Percentiles rank a stretch among this genome's conserved stretches.
These are phyloP conservation scores for Carallia brachiata DNA, from an alignment of 345 rosid species.

Conservation along the genomic window DNA sequence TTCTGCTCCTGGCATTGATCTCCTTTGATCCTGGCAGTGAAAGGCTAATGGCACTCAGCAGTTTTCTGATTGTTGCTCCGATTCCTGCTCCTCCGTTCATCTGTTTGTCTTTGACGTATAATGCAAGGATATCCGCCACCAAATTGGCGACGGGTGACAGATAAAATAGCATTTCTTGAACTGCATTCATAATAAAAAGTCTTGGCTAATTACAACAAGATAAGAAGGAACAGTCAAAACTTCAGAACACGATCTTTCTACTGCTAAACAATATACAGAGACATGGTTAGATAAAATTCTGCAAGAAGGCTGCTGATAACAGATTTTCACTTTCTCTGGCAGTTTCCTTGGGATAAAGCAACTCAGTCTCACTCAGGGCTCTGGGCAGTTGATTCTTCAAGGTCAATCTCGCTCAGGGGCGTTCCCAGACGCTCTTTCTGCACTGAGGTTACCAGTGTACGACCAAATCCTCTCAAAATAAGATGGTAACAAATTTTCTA, in stretches of 20 bases:
- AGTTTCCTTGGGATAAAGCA: not conserved
- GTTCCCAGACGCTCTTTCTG: conserved; percentile 62
- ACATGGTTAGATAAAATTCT: conserved; percentile 10
- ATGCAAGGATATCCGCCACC: not conserved
- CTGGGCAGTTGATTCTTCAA: not conserved
- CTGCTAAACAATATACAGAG: conserved; percentile 42
- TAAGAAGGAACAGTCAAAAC: conserved; percentile 22
- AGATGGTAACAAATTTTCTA: conserved; percentile 28
- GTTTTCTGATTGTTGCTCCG: no score
- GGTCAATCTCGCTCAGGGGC: conserved; percentile 85
- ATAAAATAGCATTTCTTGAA: not conserved
- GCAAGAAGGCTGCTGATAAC: conserved; percentile 3
- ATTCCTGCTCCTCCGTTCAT: no score
- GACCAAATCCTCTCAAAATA: conserved; percentile 75
- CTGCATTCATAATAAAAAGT: conserved; percentile 3
- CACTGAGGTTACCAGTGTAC: conserved; percentile 66
- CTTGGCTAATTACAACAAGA: conserved; percentile 15
- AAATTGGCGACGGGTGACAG: not conserved
- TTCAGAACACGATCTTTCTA: conserved; percentile 24
- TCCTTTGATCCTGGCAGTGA: no score
- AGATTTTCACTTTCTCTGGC: conserved; percentile 3
- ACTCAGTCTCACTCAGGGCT: not conserved
- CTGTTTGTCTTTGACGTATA: not conserved
- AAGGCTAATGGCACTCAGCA: no score
- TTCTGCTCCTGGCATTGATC: no score